These are phyloP conservation scores for Fragosphaeria purpurea DNA, from an alignment of 2,329 filamentous ascomycete genomes.

Conservation along the genomic window DNA sequence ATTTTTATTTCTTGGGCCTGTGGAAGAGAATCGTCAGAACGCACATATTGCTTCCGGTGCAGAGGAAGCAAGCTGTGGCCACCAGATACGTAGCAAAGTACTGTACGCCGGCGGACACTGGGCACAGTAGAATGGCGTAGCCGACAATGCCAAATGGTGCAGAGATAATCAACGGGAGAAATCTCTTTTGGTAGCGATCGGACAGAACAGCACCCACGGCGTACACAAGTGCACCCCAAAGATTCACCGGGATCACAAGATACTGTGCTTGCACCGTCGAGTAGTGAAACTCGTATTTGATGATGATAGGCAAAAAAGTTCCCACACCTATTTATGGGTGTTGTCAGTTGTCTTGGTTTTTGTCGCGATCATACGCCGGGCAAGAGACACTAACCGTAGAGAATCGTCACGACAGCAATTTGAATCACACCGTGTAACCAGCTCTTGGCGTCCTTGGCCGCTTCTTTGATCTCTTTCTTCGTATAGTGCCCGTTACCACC, in stretches of 20 bases:
- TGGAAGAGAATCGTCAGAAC: no score
- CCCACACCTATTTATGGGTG: slow-evolving; percentile 14
- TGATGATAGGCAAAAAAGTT: slow-evolving; percentile 31
- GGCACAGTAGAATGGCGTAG: slow-evolving; percentile 17
- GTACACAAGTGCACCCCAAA: slow-evolving; percentile 30
- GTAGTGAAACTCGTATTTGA: slow-evolving; percentile 27
- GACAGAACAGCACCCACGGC: slow-evolving; percentile 26
- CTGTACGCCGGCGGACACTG: slow-evolving; percentile 14
- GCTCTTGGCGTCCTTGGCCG: slow-evolving; percentile 16
- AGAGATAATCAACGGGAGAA: slow-evolving; percentile 24
- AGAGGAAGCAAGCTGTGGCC: slow-evolving; percentile 18
- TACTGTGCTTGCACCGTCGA: slow-evolving; percentile 28
- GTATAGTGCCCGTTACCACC: slow-evolving; percentile 16
- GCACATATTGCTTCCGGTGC: slow-evolving; percentile 16
- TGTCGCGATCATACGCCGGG: no score
- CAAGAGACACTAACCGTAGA: slow-evolving; percentile 21
- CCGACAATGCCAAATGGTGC: slow-evolving; percentile 18
- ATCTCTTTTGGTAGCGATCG: slow-evolving; percentile 26
- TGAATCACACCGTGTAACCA: slow-evolving; percentile 24
- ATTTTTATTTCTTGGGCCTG: no score
- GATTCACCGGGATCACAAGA: slow-evolving; percentile 28
- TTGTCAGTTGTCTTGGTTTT: no score
- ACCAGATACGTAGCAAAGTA: slow-evolving; percentile 31
- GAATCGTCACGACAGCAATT: slow-evolving; percentile 26
- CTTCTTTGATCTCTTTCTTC: slow-evolving; percentile 14